Base-by-base conservation (phyloP, 371 early-diverging fungal species). In the Zychaea mexicana region DNA sequence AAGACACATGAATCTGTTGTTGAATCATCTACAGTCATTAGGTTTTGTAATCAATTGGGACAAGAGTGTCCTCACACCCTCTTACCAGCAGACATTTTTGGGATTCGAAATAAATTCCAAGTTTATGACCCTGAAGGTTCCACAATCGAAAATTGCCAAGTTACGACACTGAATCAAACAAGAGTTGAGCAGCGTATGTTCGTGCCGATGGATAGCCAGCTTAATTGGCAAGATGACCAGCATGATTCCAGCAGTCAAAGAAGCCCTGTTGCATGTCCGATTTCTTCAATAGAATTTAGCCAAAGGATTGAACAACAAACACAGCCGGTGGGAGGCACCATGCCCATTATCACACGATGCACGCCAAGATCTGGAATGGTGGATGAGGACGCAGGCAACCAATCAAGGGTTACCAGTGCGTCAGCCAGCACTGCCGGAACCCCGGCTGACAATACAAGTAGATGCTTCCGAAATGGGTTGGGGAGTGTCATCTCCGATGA, bases 261-360 rank as follows among this genome's bases (percentile, higher is more conserved):
- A 36, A 36, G 38, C 38, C 38, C 52, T 71, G 2, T 55, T 70
- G 38, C 70, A 66, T 21, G 52, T 70, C 6, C 42, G 57, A 31
- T 62, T 36, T 31, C 28, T 70, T 5, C 66, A 69, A 21, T 22
- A 60, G 22, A 62, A 62, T 56, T 60, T 65, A 13, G 54, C 70
- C 0, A 15, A 24, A 36, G 49, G n/a, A 2, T n/a, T 28, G 13
- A 19, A 46, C 21, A 13, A 19, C 6, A 45, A 28, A 15, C 60
- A 39, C 57, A 58, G 22, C 59, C 64, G 30, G 45, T 70, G n/a
- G 62, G 62, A 52, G 17, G 21, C 24, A 13, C 62, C 8, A 22
- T 62, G 36, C 22, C 47, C 10, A 3, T 42, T 64, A 7, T 56
- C 3, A 1, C n/a, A 9, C 21, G 19, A 26, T 46, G 27, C 30